Evolutionary conservation across 345 rosid genomes (phyloP).

Genomic region (Brassica cretica): DNA sequence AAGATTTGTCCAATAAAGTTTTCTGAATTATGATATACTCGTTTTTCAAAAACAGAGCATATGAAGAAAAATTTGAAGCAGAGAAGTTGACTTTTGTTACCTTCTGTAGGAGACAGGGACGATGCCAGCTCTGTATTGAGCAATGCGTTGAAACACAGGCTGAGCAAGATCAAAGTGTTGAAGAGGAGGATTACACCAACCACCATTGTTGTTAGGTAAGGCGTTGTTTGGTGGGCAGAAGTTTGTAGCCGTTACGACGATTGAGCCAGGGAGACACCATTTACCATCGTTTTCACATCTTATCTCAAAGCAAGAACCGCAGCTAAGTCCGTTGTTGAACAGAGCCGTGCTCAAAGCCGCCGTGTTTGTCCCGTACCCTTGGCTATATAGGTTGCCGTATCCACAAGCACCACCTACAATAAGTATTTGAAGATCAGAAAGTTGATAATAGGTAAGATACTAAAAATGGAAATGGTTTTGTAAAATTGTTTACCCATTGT

Average conservation of each 20-base stretch:
- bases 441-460: neutral
- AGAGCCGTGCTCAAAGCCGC: constrained; percentile 68
- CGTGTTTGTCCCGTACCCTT: constrained; percentile 63
- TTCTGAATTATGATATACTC: neutral
- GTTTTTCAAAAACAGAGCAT: constrained; percentile 1
- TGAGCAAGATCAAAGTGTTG: constrained; percentile 67
- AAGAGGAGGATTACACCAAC: constrained; percentile 73
- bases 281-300: constrained; percentile 54
- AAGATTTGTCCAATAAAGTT: neutral
- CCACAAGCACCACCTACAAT: constrained; percentile 72
- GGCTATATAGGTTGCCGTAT: constrained; percentile 60
- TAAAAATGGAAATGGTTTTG: neutral
- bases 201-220: constrained; percentile 54
- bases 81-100: constrained; percentile 19
- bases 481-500: constrained; percentile 60
- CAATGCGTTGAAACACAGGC: constrained; percentile 60
- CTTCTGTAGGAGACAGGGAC: constrained; percentile 60
- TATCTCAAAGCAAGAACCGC: constrained; percentile 71
- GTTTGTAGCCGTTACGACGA: constrained; percentile 59
- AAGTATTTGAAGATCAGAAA: neutral
- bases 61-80: neutral
- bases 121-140: constrained; percentile 57
- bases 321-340: constrained; percentile 58
- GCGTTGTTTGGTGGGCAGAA: constrained; percentile 68
- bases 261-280: constrained; percentile 60